These are phyloP conservation scores for Fusarium sp. DNA, from an alignment of 2,329 filamentous ascomycete species.

Conservation along the genomic window DNA sequence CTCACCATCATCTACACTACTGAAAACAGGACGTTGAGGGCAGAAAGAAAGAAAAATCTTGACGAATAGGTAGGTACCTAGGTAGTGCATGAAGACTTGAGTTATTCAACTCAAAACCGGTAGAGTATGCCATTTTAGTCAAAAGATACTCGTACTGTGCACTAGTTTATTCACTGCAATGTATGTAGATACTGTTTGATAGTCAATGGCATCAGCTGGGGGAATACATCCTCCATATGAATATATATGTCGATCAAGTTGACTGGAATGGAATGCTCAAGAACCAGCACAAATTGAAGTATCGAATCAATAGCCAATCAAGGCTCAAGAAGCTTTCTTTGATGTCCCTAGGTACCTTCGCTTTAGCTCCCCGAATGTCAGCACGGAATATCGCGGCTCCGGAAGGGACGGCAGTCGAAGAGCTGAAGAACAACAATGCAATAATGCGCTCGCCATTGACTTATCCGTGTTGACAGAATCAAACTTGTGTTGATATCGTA, in stretches of 20 bases:
- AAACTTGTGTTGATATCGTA: background rate
- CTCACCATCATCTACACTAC: background rate
- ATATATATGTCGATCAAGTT: background rate
- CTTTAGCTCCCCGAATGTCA: slow-evolving; percentile 19
- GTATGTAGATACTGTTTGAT: background rate
- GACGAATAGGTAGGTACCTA: too few species aligned
- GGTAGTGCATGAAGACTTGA: too few species aligned
- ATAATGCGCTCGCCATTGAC: background rate
- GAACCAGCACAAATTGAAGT: too few species aligned
- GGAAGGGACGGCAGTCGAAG: slow-evolving; percentile 34
- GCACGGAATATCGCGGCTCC: slow-evolving; percentile 42
- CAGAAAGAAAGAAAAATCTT: too few species aligned
- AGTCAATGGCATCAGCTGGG: background rate
- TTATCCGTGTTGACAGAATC: background rate
- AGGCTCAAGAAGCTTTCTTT: background rate
- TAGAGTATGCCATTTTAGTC: background rate
- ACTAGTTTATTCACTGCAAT: background rate
- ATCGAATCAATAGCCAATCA: slow-evolving; percentile 14
- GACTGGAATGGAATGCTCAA: background rate
- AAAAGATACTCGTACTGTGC: background rate
- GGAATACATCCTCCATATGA: background rate
- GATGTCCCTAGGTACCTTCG: slow-evolving; percentile 13
- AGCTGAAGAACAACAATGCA: background rate
- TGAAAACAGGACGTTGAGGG: too few species aligned
- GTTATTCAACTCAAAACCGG: background rate